Evolutionary conservation across 352 stramenopile genomes (phyloP), one percentile per base, ranked within the genome.

Genomic region (Chrysophaeum taylorii): DNA sequence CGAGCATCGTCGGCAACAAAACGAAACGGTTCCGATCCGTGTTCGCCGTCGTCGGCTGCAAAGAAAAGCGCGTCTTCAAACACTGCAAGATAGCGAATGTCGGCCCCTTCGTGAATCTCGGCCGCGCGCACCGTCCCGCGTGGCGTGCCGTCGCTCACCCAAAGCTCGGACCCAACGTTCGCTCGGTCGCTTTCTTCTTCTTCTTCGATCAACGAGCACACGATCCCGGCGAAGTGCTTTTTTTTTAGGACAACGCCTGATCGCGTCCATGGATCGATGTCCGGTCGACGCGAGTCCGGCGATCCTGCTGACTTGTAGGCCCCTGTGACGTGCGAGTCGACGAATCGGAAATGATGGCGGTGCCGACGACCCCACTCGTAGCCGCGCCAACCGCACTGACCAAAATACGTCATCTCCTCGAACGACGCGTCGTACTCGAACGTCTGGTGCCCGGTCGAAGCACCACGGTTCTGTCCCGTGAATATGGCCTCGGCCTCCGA

Each of bases 271-370:
- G 0, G 76, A 48, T 81, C 76, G 23, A 76, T n/a, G 45, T 68
- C 64, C 37, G 75, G 75, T 23, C 63, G 69, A n/a, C 74, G 69
- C 21, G 70, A 76, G 25, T 93, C 87, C 52, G 80, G 79, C 54
- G 81, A 82, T 9, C 85, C 87, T n/a, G 83, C 82, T 73, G 92
- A 78, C 70, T 94, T 93, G 73, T 85, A 92, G 4, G 85, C 85
- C 9, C 85, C 86, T 1, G 85, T 95, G 31, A 63, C 41, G 23
- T 64, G 67, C 21, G 87, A 94, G 74, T 95, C 89, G 1, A 85
- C 80, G 54, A 94, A 92, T 36, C 87, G 82, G 74, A 95, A 93
- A 57, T 88, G 82, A 37, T 74, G 75, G 35, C 89, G 78, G 23
- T n/a, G 53, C 36, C 74, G 70, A 38, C 83, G 81, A 53, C 86